phyloP scores from a whole-genome alignment of 73 alveolate genomes.

The Uronychia setigera region DNA sequence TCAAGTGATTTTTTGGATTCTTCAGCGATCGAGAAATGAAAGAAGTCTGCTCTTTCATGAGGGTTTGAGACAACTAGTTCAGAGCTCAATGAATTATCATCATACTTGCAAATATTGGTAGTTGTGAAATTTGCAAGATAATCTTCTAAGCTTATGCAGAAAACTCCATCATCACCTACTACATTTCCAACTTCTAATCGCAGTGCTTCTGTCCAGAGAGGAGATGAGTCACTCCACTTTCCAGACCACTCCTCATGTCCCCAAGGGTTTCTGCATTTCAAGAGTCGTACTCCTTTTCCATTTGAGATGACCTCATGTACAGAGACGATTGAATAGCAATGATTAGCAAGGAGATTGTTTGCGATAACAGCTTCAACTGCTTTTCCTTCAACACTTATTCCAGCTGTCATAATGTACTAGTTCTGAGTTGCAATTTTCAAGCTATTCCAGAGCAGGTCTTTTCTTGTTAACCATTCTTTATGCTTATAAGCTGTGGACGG shows the following conservation, averaged over 20 bases:
- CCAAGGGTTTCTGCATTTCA: constrained; percentile 98
- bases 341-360: constrained; percentile 90
- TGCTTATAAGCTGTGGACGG: constrained; percentile 82
- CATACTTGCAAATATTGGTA: constrained; percentile 59
- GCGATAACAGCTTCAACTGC: constrained; percentile 57
- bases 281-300: constrained; percentile 63
- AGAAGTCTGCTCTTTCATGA: too few relatives aligned
- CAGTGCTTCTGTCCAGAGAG: constrained; percentile 90
- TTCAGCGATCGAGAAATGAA: too few relatives aligned
- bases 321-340: constrained; percentile 91
- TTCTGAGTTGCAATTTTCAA: constrained; percentile 61
- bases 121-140: constrained; percentile 50
- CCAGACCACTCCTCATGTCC: constrained; percentile 96
- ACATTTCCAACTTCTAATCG: constrained; percentile 74
- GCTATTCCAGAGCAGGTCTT: constrained; percentile 74
- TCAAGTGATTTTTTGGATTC: too few relatives aligned
- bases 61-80: too few relatives aligned
- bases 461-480: constrained; percentile 59
- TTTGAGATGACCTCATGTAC: constrained; percentile 69
- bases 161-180: constrained; percentile 89
- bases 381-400: constrained; percentile 50
- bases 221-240: constrained; percentile 93
- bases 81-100: too few relatives aligned
- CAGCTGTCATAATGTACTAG: constrained; percentile 84
- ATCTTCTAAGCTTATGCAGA: constrained; percentile 80